Conservation (phyloP, 208 protist species). For the Naegleria gruberi region DNA sequence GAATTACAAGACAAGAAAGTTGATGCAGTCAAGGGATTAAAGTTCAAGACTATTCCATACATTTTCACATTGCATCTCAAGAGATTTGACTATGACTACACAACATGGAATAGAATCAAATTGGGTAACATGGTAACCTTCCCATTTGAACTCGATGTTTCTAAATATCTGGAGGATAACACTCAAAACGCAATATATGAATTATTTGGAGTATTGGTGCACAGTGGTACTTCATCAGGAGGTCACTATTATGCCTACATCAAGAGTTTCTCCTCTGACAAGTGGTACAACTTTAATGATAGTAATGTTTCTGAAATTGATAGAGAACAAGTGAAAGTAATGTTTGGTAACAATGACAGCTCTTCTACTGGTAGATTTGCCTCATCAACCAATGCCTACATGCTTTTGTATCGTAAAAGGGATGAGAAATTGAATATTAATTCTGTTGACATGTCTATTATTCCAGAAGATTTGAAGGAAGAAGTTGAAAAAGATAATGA, state of each 20-base stretch:
- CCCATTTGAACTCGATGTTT: conserved; percentile 17
- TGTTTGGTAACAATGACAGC: conserved; percentile 18
- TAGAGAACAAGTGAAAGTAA: conserved; percentile 24
- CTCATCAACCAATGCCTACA: conserved; percentile 28
- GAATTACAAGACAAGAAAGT: conserved; percentile 44
- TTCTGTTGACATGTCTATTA: background rate
- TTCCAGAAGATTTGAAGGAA: background rate
- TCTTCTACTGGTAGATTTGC: background rate
- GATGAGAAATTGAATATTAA: background rate
- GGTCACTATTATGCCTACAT: conserved; percentile 20
- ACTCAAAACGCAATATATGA: background rate
- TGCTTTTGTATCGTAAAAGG: conserved; percentile 29
- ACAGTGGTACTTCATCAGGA: background rate
- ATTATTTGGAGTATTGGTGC: conserved; percentile 17
- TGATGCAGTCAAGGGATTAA: conserved; percentile 58
- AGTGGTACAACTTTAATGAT: conserved; percentile 26
- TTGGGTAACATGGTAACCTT: conserved; percentile 24
- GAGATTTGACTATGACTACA: conserved; percentile 73
- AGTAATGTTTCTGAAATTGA: conserved; percentile 19
- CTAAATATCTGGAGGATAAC: background rate
- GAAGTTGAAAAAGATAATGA: conserved; percentile 8
- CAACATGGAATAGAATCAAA: conserved; percentile 57
- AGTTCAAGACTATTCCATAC: conserved; percentile 63
- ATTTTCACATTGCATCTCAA: conserved; percentile 75
- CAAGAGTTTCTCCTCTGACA: background rate